phyloP scores from a whole-genome alignment of 2,329 filamentous ascomycete genomes.

The Venturia oleaginea region DNA sequence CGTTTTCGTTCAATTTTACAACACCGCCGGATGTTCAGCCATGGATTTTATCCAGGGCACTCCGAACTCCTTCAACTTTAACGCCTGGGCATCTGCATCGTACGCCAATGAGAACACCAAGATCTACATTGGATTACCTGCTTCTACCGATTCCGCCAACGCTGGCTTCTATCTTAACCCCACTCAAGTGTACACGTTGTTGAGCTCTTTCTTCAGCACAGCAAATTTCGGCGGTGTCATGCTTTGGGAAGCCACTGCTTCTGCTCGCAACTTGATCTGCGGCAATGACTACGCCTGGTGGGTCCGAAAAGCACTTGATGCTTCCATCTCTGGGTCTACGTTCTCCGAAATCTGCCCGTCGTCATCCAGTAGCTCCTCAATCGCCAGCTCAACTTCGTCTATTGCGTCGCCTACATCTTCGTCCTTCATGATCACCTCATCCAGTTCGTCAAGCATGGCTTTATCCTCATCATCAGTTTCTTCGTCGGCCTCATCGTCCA shows the following conservation, averaged over 20 bases:
- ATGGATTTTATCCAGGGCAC: conserved; percentile 29
- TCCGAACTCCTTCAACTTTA: conserved; percentile 29
- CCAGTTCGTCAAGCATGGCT: background rate
- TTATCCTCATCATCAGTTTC: background rate
- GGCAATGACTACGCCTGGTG: conserved; percentile 37
- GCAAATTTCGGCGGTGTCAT: conserved; percentile 49
- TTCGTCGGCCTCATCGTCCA: background rate
- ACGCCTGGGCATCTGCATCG: conserved; percentile 5
- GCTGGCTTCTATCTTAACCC: conserved; percentile 39
- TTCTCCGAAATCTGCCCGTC: conserved; percentile 6
- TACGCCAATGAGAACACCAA: conserved; percentile 1
- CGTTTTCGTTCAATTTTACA: conserved; percentile 49
- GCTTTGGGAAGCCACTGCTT: conserved; percentile 48
- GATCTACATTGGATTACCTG: conserved; percentile 42
- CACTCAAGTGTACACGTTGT: conserved; percentile 35
- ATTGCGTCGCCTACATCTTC: conserved; percentile 10
- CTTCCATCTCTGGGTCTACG: conserved; percentile 5
- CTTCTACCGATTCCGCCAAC: conserved; percentile 18
- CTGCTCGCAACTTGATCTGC: conserved; percentile 37
- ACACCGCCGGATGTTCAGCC: conserved; percentile 43
- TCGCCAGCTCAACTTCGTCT: conserved; percentile 14
- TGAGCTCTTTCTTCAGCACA: conserved; percentile 33
- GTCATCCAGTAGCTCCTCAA: conserved; percentile 16
- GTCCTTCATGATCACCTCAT: background rate
- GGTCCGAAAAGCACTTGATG: conserved; percentile 32